Evolutionary conservation across 2,329 filamentous ascomycete genomes (phyloP).

Genomic region (Rutstroemia sp.): DNA sequence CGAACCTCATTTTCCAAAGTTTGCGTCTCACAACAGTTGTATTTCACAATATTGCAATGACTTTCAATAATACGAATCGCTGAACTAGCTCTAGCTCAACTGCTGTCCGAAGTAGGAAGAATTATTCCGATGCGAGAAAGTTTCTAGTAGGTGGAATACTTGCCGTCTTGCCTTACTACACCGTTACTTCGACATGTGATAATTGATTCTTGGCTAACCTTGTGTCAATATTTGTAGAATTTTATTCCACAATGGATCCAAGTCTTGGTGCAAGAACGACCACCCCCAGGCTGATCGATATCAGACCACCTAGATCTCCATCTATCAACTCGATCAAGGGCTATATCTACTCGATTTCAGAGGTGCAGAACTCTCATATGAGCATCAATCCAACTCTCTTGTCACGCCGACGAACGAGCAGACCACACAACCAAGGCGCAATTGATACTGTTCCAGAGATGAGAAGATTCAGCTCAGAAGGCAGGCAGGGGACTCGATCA

Average conservation of each 20-base stretch:
- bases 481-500: not conserved
- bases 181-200: no score
- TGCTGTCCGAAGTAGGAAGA: no score
- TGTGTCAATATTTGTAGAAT: not conserved
- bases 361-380: not conserved
- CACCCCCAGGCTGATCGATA: not conserved
- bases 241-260: not conserved
- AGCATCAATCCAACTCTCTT: slow-evolving; percentile 4
- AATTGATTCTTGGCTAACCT: not conserved
- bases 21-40: no score
- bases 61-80: no score
- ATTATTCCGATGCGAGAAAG: no score
- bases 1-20: no score
- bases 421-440: not conserved
- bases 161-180: no score
- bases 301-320: not conserved
- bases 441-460: slow-evolving; percentile 2
- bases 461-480: not conserved
- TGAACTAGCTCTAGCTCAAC: no score
- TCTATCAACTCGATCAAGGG: not conserved
- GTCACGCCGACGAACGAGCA: not conserved
- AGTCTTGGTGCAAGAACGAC: not conserved
- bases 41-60: no score
- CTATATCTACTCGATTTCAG: not conserved
- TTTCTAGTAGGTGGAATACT: no score